Conservation (phyloP, 129 eudicot genomes). For the Glebionis coronaria region DNA sequence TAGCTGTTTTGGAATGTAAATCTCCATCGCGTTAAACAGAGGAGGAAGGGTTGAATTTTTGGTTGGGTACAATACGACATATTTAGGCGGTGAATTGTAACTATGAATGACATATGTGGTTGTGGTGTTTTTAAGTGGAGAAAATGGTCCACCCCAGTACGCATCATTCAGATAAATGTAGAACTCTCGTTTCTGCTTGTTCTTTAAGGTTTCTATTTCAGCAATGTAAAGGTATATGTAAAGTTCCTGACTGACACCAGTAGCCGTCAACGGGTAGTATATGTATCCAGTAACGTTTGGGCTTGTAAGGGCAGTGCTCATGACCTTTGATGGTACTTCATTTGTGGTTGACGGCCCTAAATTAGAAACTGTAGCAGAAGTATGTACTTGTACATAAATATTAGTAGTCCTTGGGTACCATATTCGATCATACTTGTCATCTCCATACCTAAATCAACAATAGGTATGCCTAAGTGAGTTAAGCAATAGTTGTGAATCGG, state of each 20-base stretch:
- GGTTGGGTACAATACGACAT: constrained; percentile 8
- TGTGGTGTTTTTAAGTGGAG: too few species aligned
- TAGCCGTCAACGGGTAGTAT: too few species aligned
- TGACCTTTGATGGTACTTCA: constrained; percentile 5
- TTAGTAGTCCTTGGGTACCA: not conserved
- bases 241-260: constrained; percentile 4
- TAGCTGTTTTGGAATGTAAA: constrained; percentile 17
- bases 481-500: too few species aligned
- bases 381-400: not conserved
- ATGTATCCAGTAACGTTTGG: not conserved
- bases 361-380: not conserved
- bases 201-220: constrained; percentile 32
- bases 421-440: constrained; percentile 40
- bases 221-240: constrained; percentile 35
- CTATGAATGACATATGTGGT: not conserved
- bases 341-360: not conserved
- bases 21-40: constrained; percentile 36
- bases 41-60: constrained; percentile 34
- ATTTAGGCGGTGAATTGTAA: not conserved
- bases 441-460: constrained; percentile 29
- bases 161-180: constrained; percentile 29
- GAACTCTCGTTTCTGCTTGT: constrained; percentile 33
- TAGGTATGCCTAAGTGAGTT: too few species aligned
- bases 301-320: not conserved
- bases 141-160: not conserved